Evolutionary conservation across 2,329 filamentous ascomycete genomes (phyloP), one percentile per base, ranked within the genome.

Genomic region (Triangularia setosa): DNA sequence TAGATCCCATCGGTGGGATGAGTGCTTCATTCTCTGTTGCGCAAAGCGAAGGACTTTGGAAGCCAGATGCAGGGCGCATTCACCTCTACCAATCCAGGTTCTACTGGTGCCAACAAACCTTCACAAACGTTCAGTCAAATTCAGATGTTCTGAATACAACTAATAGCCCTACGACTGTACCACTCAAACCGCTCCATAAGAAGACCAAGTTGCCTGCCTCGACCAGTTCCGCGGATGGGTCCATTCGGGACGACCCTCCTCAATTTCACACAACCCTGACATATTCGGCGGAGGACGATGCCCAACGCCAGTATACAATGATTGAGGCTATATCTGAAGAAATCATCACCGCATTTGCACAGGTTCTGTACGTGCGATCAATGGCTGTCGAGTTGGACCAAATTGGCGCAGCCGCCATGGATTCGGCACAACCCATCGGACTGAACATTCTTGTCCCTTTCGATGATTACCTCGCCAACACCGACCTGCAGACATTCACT

Each of bases 41-140:
- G n/a, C 24, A 9, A 28, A 55, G 25, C 25, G n/a, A 24, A 2
- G 52, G 21, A 4, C 21, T 14, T 55, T 24, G 21, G n/a, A 28
- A 21, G 24, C 16, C 27, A 21, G 30, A 35, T 28, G 18, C 48
- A n/a, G 44, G 44, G 57, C 58, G 25, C 12, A 12, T 35, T 23
- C 25, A 35, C 6, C 24, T 24, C 9, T 18, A 56, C 3, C 55
- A 40, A 21, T 62, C 27, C 11, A 30, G 14, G 3, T 18, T 44
- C 55, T 65, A 62, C 30, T 65, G 64, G 64, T 66, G 65, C 25
- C 33, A 54, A 21, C 53, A 59, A 24, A 63, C 30, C 1, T 60
- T 48, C 35, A 5, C 21, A 3, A 67, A 68, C 58, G 18, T 68
- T 12, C 68, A 64, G 1, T 59, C 61, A 27, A 59, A 28, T 12